A percentile compares a stretch with the other conserved stretches of the same genome.
Evolutionary conservation across 805 yeast species (phyloP).

Genomic region (Lipomyces sp.): DNA sequence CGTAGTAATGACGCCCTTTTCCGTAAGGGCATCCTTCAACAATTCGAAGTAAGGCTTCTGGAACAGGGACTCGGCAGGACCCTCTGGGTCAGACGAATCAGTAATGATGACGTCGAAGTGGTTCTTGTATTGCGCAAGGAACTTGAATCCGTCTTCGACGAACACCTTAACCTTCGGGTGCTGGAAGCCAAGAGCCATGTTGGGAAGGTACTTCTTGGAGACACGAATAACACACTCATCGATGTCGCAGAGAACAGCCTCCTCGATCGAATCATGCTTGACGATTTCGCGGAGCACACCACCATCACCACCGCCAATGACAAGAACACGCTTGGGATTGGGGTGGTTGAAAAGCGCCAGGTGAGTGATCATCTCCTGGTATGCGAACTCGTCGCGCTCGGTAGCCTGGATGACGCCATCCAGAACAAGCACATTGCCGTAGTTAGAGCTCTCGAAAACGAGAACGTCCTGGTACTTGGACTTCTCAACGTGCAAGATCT

Average conservation of each 20-base stretch:
- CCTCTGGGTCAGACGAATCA: slow-evolving; percentile 97
- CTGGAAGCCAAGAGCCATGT: slow-evolving; percentile 74
- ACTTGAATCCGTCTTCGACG: slow-evolving; percentile 97
- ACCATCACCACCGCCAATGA: slow-evolving; percentile 99
- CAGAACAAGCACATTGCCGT: slow-evolving; percentile 91
- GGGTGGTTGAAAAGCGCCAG: slow-evolving; percentile 90
- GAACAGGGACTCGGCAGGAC: slow-evolving; percentile 93
- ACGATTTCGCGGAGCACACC: slow-evolving; percentile 94
- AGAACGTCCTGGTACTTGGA: slow-evolving; percentile 91
- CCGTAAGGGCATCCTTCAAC: slow-evolving; percentile 82
- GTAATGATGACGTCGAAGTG: slow-evolving; percentile 93
- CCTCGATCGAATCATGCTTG: slow-evolving; percentile 81
- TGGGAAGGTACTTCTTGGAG: slow-evolving; percentile 83
- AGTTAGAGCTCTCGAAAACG: slow-evolving; percentile 87
- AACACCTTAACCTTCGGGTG: slow-evolving; percentile 89
- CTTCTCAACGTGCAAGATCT: slow-evolving; percentile 77
- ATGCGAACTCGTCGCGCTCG: slow-evolving; percentile 92
- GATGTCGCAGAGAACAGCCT: slow-evolving; percentile 89
- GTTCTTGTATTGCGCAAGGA: slow-evolving; percentile 76
- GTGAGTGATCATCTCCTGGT: slow-evolving; percentile 98
- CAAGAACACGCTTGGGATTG: slow-evolving; percentile 88
- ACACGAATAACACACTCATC: slow-evolving; percentile 82
- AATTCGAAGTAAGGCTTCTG: slow-evolving; percentile 88
- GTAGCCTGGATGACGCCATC: slow-evolving; percentile 96
- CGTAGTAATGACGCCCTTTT: slow-evolving; percentile 84